Conservation (phyloP, 2,329 filamentous ascomycete genomes). For the Aspergillus candidus region DNA sequence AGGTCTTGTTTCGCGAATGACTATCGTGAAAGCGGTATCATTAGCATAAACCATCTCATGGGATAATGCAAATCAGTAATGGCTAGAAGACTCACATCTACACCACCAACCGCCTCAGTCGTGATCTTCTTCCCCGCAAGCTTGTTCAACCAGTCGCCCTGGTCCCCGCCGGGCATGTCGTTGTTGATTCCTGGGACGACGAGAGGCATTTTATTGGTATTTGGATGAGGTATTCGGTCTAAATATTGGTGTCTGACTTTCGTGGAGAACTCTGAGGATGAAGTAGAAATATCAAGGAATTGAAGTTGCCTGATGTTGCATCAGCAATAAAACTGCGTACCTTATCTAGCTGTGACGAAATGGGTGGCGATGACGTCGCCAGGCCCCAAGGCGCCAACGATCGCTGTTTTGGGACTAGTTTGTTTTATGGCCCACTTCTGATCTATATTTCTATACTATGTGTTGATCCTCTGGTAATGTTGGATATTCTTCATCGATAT, state of each 20-base stretch:
- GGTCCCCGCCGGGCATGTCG: slow-evolving; percentile 25
- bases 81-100: slow-evolving; percentile 21
- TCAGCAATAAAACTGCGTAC: slow-evolving; percentile 17
- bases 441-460: too few relatives aligned
- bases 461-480: too few relatives aligned
- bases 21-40: slow-evolving; percentile 13
- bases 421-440: too few relatives aligned
- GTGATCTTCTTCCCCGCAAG: slow-evolving; percentile 43
- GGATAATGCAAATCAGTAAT: not conserved
- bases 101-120: slow-evolving; percentile 29
- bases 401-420: too few relatives aligned
- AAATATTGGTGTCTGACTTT: not conserved
- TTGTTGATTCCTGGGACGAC: slow-evolving; percentile 41
- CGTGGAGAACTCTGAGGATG: not conserved
- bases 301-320: not conserved
- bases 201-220: slow-evolving; percentile 38
- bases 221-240: not conserved
- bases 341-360: too few relatives aligned
- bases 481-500: too few relatives aligned
- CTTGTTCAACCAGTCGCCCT: slow-evolving; percentile 40
- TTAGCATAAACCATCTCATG: not conserved
- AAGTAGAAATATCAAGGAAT: too few relatives aligned
- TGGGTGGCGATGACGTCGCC: too few relatives aligned
- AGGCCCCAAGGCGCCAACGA: too few relatives aligned
- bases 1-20: slow-evolving; percentile 44